phyloP scores from a whole-genome alignment of 2,329 filamentous ascomycete species.

The Metarhizium humberi region DNA sequence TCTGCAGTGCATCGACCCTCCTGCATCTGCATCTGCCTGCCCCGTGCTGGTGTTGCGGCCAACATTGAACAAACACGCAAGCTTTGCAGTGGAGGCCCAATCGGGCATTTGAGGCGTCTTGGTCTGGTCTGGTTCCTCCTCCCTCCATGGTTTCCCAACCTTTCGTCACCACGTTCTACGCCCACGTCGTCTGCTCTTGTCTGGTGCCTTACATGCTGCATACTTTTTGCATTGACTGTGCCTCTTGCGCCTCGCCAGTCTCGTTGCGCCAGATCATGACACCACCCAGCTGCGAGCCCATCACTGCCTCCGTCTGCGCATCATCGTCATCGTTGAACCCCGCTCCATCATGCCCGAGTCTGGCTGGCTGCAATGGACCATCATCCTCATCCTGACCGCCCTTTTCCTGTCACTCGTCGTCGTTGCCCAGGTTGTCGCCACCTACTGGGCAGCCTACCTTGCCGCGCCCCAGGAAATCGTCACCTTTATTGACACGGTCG shows the following conservation, averaged over 20 bases:
- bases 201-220: conserved; percentile 1
- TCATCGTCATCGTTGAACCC: conserved; percentile 11
- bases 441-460: conserved; percentile 46
- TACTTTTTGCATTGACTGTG: conserved; percentile 2
- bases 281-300: conserved; percentile 6
- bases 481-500: conserved; percentile 49
- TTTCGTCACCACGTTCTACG: conserved; percentile 1
- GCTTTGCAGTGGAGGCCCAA: conserved; percentile 3
- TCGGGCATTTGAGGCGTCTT: conserved; percentile 1
- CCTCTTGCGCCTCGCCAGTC: neutral
- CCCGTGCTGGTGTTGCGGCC: too few species aligned
- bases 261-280: conserved; percentile 5
- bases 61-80: too few species aligned
- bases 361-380: conserved; percentile 44
- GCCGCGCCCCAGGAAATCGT: conserved; percentile 48
- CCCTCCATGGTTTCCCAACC: neutral
- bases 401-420: conserved; percentile 46
- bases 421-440: conserved; percentile 39
- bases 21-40: too few species aligned
- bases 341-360: conserved; percentile 38
- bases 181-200: neutral
- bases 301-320: conserved; percentile 7
- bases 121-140: neutral
- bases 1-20: too few species aligned
- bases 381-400: conserved; percentile 49